Percentiles rank a stretch among this genome's conserved stretches.
phyloP scores from a whole-genome alignment of 2,329 filamentous ascomycete genomes.

The Aspergillus texensis region DNA sequence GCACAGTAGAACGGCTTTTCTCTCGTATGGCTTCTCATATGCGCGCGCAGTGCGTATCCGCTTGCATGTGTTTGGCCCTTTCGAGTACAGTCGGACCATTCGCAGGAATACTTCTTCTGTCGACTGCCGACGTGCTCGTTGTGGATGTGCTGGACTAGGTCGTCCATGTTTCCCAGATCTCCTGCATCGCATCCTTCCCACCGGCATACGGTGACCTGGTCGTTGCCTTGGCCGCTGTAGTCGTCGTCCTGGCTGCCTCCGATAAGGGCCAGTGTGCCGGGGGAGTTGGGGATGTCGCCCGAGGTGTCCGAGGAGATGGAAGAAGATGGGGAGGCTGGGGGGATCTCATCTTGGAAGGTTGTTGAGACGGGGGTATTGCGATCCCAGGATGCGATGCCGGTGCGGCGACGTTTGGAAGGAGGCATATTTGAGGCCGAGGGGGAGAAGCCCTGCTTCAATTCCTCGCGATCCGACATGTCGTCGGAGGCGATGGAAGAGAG shows the following conservation, averaged over 20 bases:
- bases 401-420: slow-evolving; percentile 53
- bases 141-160: slow-evolving; percentile 80
- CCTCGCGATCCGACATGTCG: slow-evolving; percentile 59
- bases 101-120: slow-evolving; percentile 97
- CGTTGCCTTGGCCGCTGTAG: slow-evolving; percentile 70
- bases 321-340: slow-evolving; percentile 56
- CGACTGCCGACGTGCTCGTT: slow-evolving; percentile 90
- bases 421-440: slow-evolving; percentile 47
- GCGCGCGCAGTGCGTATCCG: slow-evolving; percentile 91
- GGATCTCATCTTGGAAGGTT: slow-evolving; percentile 42
- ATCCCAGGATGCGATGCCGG: slow-evolving; percentile 48
- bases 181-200: slow-evolving; percentile 76
- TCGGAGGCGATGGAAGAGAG: slow-evolving; percentile 68
- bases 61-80: slow-evolving; percentile 93
- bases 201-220: slow-evolving; percentile 75
- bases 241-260: slow-evolving; percentile 54
- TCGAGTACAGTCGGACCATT: slow-evolving; percentile 86
- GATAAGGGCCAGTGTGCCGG: slow-evolving; percentile 51
- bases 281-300: slow-evolving; percentile 77
- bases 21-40: slow-evolving; percentile 96
- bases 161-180: slow-evolving; percentile 79
- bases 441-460: slow-evolving; percentile 56
- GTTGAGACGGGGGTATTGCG: slow-evolving; percentile 54
- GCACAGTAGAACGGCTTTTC: slow-evolving; percentile 99
- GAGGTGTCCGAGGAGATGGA: slow-evolving; percentile 90